These are phyloP conservation scores for Penicillium dipodomyicola DNA, from an alignment of 495 filamentous ascomycete genomes.

Conservation along the genomic window DNA sequence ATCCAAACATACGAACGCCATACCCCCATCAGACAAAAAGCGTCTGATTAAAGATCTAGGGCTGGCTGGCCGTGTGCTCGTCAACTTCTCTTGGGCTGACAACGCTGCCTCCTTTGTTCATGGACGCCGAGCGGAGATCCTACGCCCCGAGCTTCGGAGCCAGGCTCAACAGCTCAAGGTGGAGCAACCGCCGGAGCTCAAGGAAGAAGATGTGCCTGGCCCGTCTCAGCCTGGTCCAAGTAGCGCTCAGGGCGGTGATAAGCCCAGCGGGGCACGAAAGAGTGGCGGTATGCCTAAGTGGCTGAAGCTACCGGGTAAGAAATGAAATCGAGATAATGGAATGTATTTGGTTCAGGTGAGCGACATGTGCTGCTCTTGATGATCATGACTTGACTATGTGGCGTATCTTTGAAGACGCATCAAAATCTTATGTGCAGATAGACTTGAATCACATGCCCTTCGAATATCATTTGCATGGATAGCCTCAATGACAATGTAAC, in stretches of 20 bases:
- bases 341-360: slow-evolving; percentile 8
- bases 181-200: slow-evolving; percentile 41
- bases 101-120: slow-evolving; percentile 46
- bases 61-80: slow-evolving; percentile 64
- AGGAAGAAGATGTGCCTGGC: slow-evolving; percentile 45
- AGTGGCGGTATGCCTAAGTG: slow-evolving; percentile 60
- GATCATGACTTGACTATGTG: slow-evolving; percentile 7
- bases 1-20: slow-evolving; percentile 30
- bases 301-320: slow-evolving; percentile 64
- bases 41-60: slow-evolving; percentile 71
- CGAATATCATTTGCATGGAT: background rate
- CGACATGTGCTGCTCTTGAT: slow-evolving; percentile 11
- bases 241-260: slow-evolving; percentile 39
- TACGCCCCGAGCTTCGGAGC: slow-evolving; percentile 65
- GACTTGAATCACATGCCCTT: background rate
- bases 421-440: background rate
- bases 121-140: slow-evolving; percentile 38
- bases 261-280: slow-evolving; percentile 44
- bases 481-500: background rate
- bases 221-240: slow-evolving; percentile 31
- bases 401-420: background rate
- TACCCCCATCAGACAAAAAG: slow-evolving; percentile 48
- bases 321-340: slow-evolving; percentile 27
- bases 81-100: slow-evolving; percentile 78
- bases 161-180: slow-evolving; percentile 66